These are phyloP conservation scores for Neofusicoccum laricinum DNA, from an alignment of 2,329 filamentous ascomycete species.

Conservation along the genomic window DNA sequence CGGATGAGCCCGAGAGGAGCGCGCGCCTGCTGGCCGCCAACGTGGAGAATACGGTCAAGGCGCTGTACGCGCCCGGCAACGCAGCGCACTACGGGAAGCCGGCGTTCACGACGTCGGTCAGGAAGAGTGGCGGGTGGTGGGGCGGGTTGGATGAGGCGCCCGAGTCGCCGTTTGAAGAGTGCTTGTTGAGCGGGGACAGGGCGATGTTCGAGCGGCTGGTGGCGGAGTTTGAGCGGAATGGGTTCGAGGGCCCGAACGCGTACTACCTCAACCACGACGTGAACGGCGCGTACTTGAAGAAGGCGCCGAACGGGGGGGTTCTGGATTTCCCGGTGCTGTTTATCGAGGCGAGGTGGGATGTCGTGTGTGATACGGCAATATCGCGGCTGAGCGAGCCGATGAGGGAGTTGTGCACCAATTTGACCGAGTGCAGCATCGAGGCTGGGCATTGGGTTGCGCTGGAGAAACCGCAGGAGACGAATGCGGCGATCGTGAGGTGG, in stretches of 20 bases:
- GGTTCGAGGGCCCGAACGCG: conserved; percentile 38
- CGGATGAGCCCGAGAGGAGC: conserved; percentile 22
- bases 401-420: conserved; percentile 21
- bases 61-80: conserved; percentile 25
- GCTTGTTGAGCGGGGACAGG: conserved; percentile 25
- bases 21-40: conserved; percentile 24
- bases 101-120: conserved; percentile 18
- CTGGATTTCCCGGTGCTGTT: conserved; percentile 38
- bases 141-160: conserved; percentile 27
- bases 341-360: conserved; percentile 40
- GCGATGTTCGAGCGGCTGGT: conserved; percentile 27
- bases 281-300: conserved; percentile 42
- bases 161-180: conserved; percentile 30
- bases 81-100: conserved; percentile 27
- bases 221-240: conserved; percentile 39
- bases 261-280: conserved; percentile 45
- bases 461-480: conserved; percentile 27
- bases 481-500: conserved; percentile 27
- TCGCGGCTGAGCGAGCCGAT: conserved; percentile 27
- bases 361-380: conserved; percentile 35
- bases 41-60: conserved; percentile 25
- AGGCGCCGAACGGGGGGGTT: conserved; percentile 34
- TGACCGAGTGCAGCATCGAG: conserved; percentile 47
- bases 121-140: conserved; percentile 32
- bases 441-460: conserved; percentile 27